Base-by-base conservation (phyloP, 305 asterid species). In the Fraxinus paxiana region DNA sequence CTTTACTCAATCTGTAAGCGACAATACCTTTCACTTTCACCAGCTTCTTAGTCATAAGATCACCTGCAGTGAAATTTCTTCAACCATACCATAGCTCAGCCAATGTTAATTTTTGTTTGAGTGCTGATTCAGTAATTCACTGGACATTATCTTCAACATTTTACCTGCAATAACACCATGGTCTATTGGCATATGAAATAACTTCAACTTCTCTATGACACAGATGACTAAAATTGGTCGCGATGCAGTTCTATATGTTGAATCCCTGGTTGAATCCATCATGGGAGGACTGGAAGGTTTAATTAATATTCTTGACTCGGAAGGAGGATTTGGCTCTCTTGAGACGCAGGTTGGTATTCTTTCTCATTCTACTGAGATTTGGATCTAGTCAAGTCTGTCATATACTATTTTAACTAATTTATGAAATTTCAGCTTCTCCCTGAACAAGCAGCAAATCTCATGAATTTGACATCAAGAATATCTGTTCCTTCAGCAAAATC, bases 221-320 rank as follows among this genome's bases (percentile, higher is more conserved):
- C 86, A 96, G 99, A 93, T 93, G 87, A 91, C 97, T 8, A 96
- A 94, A 90, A 93, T 94, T 84, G 98, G 98, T 9, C 98, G 98
- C 12, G 99, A 96, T 77, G 96, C 98, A 17, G 97, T 94, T 87
- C 88, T 94, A 43, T 96, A 96, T 87, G 99, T 96, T 74, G 99
- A 96, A 65, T 96, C 99, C 84, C 97, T 94, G 73, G 91, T 96
- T 88, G 98, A 96, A 87, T 96, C 98, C 82, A 93, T 96, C 89
- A 94, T 94, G 98, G 98, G 98, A 86, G 99, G 98, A 79, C 88
- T 94, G 86, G 99, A 96, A 89, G 99, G 99, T 80, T 87, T 96
- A 80, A 92, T 94, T 84, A 96, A 96, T 90, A 96, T 96, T 82
- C 99, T 96, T 4, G 98, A 94, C 85, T 96, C 99, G 0, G 99